Conservation (phyloP, 2,329 filamentous ascomycete genomes). For the Coniella vitis region DNA sequence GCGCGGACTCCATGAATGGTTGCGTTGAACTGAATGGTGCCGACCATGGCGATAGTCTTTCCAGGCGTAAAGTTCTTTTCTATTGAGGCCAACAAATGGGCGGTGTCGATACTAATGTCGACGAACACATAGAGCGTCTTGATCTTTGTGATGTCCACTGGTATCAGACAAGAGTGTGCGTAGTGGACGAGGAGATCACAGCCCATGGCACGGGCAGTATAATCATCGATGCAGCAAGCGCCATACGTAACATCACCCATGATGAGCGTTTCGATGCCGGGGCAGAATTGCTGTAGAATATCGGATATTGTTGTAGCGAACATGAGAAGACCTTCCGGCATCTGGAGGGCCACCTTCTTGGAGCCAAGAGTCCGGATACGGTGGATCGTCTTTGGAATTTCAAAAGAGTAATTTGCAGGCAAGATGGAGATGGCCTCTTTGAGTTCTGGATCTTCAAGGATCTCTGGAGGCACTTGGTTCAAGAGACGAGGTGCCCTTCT, state of each 20-base stretch:
- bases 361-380: slow-evolving; percentile 75
- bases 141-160: slow-evolving; percentile 92
- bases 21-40: slow-evolving; percentile 98
- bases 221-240: slow-evolving; percentile 97
- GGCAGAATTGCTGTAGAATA: slow-evolving; percentile 90
- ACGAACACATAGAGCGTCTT: slow-evolving; percentile 98
- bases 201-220: slow-evolving; percentile 86
- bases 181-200: slow-evolving; percentile 96
- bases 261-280: slow-evolving; percentile 84
- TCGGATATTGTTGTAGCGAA: slow-evolving; percentile 98
- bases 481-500: slow-evolving; percentile 71
- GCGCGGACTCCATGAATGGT: slow-evolving; percentile 82
- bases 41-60: slow-evolving; percentile 86
- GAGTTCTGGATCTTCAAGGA: slow-evolving; percentile 76
- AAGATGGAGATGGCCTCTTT: slow-evolving; percentile 82
- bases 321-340: slow-evolving; percentile 88
- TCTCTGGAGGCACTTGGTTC: slow-evolving; percentile 84
- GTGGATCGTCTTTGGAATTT: slow-evolving; percentile 97
- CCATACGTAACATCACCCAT: slow-evolving; percentile 99
- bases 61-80: slow-evolving; percentile 80
- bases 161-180: slow-evolving; percentile 92
- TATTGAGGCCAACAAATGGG: slow-evolving; percentile 78
- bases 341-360: slow-evolving; percentile 86
- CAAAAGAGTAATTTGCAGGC: slow-evolving; percentile 95
- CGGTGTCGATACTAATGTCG: slow-evolving; percentile 90